phyloP scores from a whole-genome alignment of 2,329 filamentous ascomycete species.

The Diaporthe sp. region DNA sequence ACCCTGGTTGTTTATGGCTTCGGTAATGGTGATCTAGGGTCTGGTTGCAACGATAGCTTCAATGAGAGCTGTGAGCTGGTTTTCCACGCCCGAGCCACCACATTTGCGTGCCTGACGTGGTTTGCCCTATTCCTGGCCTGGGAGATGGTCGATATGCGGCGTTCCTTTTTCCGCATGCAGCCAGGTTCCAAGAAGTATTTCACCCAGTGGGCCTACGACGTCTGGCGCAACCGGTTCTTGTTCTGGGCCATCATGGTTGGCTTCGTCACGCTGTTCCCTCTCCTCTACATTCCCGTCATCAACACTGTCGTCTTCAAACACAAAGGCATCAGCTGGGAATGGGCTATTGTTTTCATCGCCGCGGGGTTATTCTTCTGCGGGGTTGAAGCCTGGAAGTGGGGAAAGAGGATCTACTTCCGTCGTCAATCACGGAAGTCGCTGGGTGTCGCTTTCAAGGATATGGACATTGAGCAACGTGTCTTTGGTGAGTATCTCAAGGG shows the following conservation, averaged over 20 bases:
- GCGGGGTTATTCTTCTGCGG: slow-evolving; percentile 73
- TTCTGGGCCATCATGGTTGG: slow-evolving; percentile 64
- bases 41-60: slow-evolving; percentile 69
- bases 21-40: slow-evolving; percentile 66
- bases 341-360: slow-evolving; percentile 75
- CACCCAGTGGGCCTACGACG: slow-evolving; percentile 65
- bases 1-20: slow-evolving; percentile 69
- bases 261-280: slow-evolving; percentile 68
- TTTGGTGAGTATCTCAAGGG: slow-evolving; percentile 14
- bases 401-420: slow-evolving; percentile 67
- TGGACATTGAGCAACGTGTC: slow-evolving; percentile 19
- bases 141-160: slow-evolving; percentile 76
- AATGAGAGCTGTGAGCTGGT: slow-evolving; percentile 65
- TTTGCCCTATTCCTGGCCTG: slow-evolving; percentile 77
- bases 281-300: slow-evolving; percentile 76
- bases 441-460: slow-evolving; percentile 22
- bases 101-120: slow-evolving; percentile 77
- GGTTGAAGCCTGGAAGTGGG: slow-evolving; percentile 76
- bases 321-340: slow-evolving; percentile 75
- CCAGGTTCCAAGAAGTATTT: slow-evolving; percentile 54
- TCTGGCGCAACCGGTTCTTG: slow-evolving; percentile 68
- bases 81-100: slow-evolving; percentile 75
- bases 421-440: slow-evolving; percentile 1
- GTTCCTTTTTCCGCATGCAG: slow-evolving; percentile 68
- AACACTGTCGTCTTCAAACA: slow-evolving; percentile 77